Base-by-base conservation (phyloP, 2,329 filamentous ascomycete genomes). In the Colletotrichum noveboracense region DNA sequence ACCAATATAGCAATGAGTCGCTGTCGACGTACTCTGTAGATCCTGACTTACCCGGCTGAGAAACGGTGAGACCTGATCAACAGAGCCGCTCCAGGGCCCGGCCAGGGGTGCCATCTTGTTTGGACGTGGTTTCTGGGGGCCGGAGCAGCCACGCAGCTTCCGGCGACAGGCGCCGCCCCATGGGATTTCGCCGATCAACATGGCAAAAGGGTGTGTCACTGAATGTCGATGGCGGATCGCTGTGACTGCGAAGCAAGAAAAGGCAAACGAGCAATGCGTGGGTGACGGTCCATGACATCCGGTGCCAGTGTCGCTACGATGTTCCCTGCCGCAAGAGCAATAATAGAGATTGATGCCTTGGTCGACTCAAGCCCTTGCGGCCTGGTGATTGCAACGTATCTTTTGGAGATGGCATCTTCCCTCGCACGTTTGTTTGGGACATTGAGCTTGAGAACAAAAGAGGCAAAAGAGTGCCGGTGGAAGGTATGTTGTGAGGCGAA, bases 41-140 rank as follows among this genome's bases (percentile, higher is more conserved):
- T 56, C 73, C 73, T 68, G 69, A 43, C 64, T 43, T 72, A 18
- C 28, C 70, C 52, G n/a, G 62, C 56, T 70, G 56, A 16, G 48
- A 70, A 71, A 76, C 74, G 74, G 71, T 67, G 55, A 74, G 71
- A 70, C 71, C 74, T 66, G 74, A 75, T 76, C 74, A 71, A 66
- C 74, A 76, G 66, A 75, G 66, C 74, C 71, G 65, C 71, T 68
- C 48, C 64, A 73, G 64, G 64, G 67, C 67, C 56, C 56, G 36
- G 67, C 56, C 67, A 70, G 56, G 69, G 71, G 58, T 67, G 64
- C 48, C 43, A 62, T 73, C 70, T 60, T 62, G 56, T 75, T 73
- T 64, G 43, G 64, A 72, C 34, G 73, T 68, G 62, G 30, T 62
- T 32, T 73, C 38, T 66, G 26, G n/a, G 38, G 67, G 48, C 66